Percentiles rank a stretch among this genome's conserved stretches.
Conservation (phyloP, 192 early-diverging fungal species). For the Pilobolus umbonatus region DNA sequence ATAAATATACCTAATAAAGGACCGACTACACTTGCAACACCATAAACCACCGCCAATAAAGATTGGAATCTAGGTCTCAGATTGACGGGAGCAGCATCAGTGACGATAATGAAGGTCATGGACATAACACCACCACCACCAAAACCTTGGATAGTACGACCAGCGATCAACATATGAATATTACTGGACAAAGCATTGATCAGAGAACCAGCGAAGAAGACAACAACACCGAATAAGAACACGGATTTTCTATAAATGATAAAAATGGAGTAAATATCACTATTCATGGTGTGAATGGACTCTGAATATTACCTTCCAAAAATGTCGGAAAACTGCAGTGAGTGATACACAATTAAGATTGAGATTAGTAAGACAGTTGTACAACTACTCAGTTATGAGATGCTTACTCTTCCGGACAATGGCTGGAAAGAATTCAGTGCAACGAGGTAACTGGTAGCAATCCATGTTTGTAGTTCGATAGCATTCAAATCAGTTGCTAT, state of each 20-base stretch:
- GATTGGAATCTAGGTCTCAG: conserved; percentile 63
- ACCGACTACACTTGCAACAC: conserved; percentile 59
- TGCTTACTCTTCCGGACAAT: conserved; percentile 23
- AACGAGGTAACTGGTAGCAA: conserved; percentile 33
- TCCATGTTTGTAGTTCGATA: conserved; percentile 23
- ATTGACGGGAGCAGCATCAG: conserved; percentile 63
- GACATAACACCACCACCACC: conserved; percentile 66
- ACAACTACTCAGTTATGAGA: too few species aligned
- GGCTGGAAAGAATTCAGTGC: conserved; percentile 29
- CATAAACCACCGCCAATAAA: conserved; percentile 53
- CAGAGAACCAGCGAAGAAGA: conserved; percentile 46
- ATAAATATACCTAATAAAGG: conserved; percentile 39
- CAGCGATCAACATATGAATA: conserved; percentile 63
- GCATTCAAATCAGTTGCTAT: conserved; percentile 27
- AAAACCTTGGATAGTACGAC: conserved; percentile 55
- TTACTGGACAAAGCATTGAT: conserved; percentile 50
- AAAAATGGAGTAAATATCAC: background rate
- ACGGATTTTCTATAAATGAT: conserved; percentile 21
- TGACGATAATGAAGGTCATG: conserved; percentile 60
- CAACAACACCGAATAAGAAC: conserved; percentile 19
- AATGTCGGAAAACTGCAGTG: conserved; percentile 27
- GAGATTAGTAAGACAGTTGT: background rate
- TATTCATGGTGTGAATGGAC: background rate
- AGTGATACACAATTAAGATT: background rate
- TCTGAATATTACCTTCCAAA: conserved; percentile 25